These are phyloP conservation scores for Ganoderma lingzhi DNA, from an alignment of 1,284 basidiomycete species.

Conservation along the genomic window DNA sequence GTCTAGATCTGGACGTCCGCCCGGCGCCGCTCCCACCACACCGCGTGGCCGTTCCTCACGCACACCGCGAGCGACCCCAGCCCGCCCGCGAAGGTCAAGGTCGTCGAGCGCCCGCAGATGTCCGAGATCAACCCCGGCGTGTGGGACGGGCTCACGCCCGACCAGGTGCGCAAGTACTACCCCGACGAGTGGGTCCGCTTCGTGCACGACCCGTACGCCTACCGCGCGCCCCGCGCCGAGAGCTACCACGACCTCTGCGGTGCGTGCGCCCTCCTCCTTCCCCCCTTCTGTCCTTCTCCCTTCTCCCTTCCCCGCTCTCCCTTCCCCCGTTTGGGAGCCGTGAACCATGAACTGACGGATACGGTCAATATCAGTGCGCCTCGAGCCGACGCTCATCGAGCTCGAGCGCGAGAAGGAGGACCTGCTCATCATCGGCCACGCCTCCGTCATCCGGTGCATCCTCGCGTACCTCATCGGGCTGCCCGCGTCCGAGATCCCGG, in stretches of 20 bases:
- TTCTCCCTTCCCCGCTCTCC: not conserved
- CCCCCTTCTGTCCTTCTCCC: not conserved
- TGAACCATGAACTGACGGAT: not conserved
- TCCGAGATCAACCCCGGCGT: slow-evolving; percentile 97
- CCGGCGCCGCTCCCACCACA: slow-evolving; percentile 91
- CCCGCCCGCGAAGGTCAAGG: slow-evolving; percentile 66
- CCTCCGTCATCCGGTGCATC: slow-evolving; percentile 97
- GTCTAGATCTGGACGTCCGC: slow-evolving; percentile 96
- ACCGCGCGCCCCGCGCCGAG: slow-evolving; percentile 91
- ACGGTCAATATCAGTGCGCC: slow-evolving; percentile 56
- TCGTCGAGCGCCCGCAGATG: slow-evolving; percentile 96
- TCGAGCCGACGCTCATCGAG: slow-evolving; percentile 88
- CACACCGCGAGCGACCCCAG: slow-evolving; percentile 34
- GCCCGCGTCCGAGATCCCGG: slow-evolving; percentile 96
- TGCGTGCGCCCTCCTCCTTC: slow-evolving; percentile 42
- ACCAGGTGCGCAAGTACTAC: slow-evolving; percentile 90
- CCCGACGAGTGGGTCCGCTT: slow-evolving; percentile 96
- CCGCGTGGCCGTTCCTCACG: slow-evolving; percentile 92
- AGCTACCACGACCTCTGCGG: slow-evolving; percentile 91
- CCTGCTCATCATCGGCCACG: slow-evolving; percentile 83
- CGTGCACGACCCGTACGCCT: slow-evolving; percentile 92
- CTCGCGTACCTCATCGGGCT: slow-evolving; percentile 92
- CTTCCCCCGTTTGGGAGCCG: no score
- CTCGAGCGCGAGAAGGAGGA: slow-evolving; percentile 85
- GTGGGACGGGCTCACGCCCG: slow-evolving; percentile 93